These are phyloP conservation scores for Spiraea crenata DNA, from an alignment of 331 rosid genomes.

Conservation along the genomic window DNA sequence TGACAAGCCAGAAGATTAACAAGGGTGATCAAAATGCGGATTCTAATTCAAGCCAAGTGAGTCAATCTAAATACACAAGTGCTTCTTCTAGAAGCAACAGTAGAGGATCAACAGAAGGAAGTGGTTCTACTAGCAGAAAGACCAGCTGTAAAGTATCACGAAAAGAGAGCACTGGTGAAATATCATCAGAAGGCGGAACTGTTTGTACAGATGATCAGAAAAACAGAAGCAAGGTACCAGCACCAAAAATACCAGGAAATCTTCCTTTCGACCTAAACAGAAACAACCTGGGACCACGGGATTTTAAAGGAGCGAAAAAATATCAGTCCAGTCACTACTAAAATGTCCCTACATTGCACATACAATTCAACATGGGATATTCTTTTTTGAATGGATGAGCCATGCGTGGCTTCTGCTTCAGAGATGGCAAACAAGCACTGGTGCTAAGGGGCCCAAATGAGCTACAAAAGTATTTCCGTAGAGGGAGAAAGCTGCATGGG, in stretches of 20 bases:
- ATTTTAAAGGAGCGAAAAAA: neutral
- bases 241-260: neutral
- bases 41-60: conserved; percentile 24
- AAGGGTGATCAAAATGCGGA: conserved; percentile 25
- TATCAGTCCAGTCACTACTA: conserved; percentile 1
- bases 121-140: conserved; percentile 24
- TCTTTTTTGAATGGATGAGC: conserved; percentile 10
- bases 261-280: neutral
- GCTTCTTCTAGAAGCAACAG: conserved; percentile 24
- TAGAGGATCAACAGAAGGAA: conserved; percentile 21
- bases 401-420: conserved; percentile 5
- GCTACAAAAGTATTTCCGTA: neutral
- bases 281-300: neutral
- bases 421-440: conserved; percentile 5
- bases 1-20: conserved; percentile 30
- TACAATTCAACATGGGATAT: conserved; percentile 3
- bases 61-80: conserved; percentile 12
- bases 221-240: conserved; percentile 23
- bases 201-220: neutral
- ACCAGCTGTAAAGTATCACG: neutral
- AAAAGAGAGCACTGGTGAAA: conserved; percentile 14
- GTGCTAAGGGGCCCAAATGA: neutral
- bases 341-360: conserved; percentile 2
- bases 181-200: neutral
- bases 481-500: conserved; percentile 8